Evolutionary conservation across 2,329 filamentous ascomycete species (phyloP), one percentile per base, ranked within the genome.

Genomic region (Fusarium falciforme): DNA sequence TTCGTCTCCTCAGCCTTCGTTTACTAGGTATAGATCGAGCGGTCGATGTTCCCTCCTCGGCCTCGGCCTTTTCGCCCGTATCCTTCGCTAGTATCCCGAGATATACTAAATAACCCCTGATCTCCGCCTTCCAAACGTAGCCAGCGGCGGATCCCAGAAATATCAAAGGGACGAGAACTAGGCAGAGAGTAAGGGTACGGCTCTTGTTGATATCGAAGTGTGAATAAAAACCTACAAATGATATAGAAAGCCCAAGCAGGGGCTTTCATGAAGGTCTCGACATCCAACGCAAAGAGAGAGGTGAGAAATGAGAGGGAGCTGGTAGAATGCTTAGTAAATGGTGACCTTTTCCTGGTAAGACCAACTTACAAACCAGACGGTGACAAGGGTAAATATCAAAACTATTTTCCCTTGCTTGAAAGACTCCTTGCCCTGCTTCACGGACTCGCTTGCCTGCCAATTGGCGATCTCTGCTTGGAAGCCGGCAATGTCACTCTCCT

Each of bases 141-240:
- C 0, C 1, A 8, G 2, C 3, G 12, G 47, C 47, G 0, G 5
- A 17, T n/a, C 9, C 10, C 4, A 52, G 47, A 14, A 54, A 31
- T 5, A 31, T 29, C 49, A 54, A 54, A 5, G 49, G 49, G 1
- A 31, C 49, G 5, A 31, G 10, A 9, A 54, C 44, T 49, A n/a
- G 16, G 4, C 3, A 0, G 4, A 25, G 22, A 17, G n/a, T 42
- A 4, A 49, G 20, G 1, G 1, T 2, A 9, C 0, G 7, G 20
- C 2, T 52, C 3, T n/a, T 1, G 6, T 7, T 0, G 14, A 29
- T n/a, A 52, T 52, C 8, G 7, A 4, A 17, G 4, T 3, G 4
- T 6, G 22, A n/a, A 10, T 6, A 2, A n/a, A 29, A n/a, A 0
- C 47, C 1, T 52, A 54, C 49, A 54, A 14, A 54, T 54, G 4